Evolutionary conservation across 106 monocot species (phyloP).

Genomic region (Amphibolis antarctica): DNA sequence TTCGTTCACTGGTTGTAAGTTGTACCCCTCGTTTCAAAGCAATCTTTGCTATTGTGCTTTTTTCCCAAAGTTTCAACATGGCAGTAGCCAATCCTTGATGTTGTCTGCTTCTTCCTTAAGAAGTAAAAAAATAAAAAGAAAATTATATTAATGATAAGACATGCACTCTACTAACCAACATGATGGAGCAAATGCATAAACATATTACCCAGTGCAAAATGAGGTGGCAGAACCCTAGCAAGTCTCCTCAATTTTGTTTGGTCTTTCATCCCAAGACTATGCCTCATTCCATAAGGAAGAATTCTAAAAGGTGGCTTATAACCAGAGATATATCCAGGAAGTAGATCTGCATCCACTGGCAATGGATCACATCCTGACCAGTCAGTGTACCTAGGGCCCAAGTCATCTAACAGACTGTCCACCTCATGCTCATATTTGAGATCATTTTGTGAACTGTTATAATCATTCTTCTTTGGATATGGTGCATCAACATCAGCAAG

Average conservation of each 20-base stretch:
- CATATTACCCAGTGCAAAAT: slow-evolving; percentile 87
- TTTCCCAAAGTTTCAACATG: slow-evolving; percentile 86
- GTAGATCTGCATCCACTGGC: slow-evolving; percentile 95
- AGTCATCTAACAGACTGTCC: slow-evolving; percentile 64
- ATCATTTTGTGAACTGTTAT: not conserved
- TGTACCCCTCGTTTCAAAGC: slow-evolving; percentile 89
- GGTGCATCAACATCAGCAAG: not conserved
- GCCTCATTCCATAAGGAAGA: slow-evolving; percentile 75
- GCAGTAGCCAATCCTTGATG: slow-evolving; percentile 87
- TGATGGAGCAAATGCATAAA: not conserved
- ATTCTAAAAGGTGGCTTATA: slow-evolving; percentile 78
- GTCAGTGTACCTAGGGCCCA: slow-evolving; percentile 75
- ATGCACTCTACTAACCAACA: not conserved
- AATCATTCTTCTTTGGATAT: slow-evolving; percentile 2
- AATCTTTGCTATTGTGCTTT: slow-evolving; percentile 88
- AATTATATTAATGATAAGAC: slow-evolving; percentile 5
- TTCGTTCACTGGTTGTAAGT: slow-evolving; percentile 93
- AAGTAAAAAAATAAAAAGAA: not conserved
- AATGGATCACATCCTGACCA: slow-evolving; percentile 84
- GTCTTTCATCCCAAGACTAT: slow-evolving; percentile 58
- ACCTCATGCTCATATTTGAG: slow-evolving; percentile 36
- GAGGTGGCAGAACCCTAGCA: slow-evolving; percentile 75
- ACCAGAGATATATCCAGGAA: slow-evolving; percentile 58
- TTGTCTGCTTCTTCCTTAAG: slow-evolving; percentile 84
- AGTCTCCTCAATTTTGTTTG: slow-evolving; percentile 64